These are phyloP conservation scores for Pyrus pyrifolia DNA, from an alignment of 306 rosid genomes.

Conservation along the genomic window DNA sequence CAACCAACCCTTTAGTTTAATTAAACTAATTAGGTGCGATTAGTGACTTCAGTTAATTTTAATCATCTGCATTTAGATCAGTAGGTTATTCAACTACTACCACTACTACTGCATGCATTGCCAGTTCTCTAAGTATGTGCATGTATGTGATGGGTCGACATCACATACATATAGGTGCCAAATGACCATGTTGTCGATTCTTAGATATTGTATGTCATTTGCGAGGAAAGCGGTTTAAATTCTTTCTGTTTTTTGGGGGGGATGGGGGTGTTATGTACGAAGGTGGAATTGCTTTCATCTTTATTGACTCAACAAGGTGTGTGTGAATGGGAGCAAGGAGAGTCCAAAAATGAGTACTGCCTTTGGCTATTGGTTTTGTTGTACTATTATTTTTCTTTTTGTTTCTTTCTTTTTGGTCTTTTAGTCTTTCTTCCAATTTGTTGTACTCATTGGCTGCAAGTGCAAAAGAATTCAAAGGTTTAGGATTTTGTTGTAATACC, in stretches of 20 bases:
- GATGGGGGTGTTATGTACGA: not conserved
- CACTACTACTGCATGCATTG: not conserved
- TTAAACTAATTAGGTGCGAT: slow-evolving; percentile 11
- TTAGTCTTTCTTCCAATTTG: slow-evolving; percentile 10
- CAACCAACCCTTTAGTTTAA: slow-evolving; percentile 58
- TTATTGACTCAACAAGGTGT: slow-evolving; percentile 31
- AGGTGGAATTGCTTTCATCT: slow-evolving; percentile 19
- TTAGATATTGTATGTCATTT: not conserved
- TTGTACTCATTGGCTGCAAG: slow-evolving; percentile 30
- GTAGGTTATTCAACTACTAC: not conserved
- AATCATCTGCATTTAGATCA: slow-evolving; percentile 7
- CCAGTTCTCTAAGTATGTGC: not conserved
- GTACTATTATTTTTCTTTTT: not conserved
- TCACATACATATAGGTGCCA: not conserved
- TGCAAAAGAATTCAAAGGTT: slow-evolving; percentile 33
- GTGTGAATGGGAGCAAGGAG: slow-evolving; percentile 53
- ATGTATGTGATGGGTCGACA: not conserved
- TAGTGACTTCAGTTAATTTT: slow-evolving; percentile 6
- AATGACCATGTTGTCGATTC: too few species aligned
- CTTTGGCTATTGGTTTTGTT: slow-evolving; percentile 1
- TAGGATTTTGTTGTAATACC: slow-evolving; percentile 58
- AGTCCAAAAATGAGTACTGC: slow-evolving; percentile 47
- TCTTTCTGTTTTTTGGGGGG: slow-evolving; percentile 4
- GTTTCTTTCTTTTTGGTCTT: slow-evolving; percentile 3
- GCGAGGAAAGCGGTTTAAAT: not conserved